These are phyloP conservation scores for Alnus glutinosa DNA, from an alignment of 306 rosid species.

Conservation along the genomic window DNA sequence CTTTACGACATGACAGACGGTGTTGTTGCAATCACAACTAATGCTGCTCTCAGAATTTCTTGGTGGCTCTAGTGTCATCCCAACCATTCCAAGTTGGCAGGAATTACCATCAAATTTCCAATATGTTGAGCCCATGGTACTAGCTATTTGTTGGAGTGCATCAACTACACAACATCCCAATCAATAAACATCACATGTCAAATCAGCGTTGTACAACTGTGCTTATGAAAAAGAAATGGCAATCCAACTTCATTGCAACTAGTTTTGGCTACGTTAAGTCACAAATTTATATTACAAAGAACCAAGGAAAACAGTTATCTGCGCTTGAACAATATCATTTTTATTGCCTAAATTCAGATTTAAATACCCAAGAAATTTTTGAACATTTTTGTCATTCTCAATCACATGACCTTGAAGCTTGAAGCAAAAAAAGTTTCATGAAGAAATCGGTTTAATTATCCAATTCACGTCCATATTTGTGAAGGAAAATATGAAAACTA, in stretches of 20 bases:
- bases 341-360: no score
- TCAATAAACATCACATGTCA: constrained; percentile 21
- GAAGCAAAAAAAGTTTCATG: background rate
- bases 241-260: background rate
- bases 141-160: constrained; percentile 64
- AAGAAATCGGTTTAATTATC: background rate
- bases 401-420: no score
- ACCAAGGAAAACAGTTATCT: background rate
- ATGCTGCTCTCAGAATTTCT: constrained; percentile 36
- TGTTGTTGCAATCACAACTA: constrained; percentile 48
- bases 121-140: constrained; percentile 61
- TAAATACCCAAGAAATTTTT: no score
- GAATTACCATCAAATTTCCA: constrained; percentile 69
- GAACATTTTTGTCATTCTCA: no score
- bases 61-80: constrained; percentile 48
- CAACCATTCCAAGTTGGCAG: constrained; percentile 55
- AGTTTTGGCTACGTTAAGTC: background rate
- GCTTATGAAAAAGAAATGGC: background rate
- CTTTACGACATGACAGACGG: constrained; percentile 62
- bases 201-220: background rate
- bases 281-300: background rate
- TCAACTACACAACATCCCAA: constrained; percentile 48
- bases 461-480: background rate
- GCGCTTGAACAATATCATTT: background rate
- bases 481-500: background rate